Evolutionary conservation across 108 stramenopile species (phyloP), one percentile per base, ranked within the genome.

Genomic region (Hondaea fermentalgiana): DNA sequence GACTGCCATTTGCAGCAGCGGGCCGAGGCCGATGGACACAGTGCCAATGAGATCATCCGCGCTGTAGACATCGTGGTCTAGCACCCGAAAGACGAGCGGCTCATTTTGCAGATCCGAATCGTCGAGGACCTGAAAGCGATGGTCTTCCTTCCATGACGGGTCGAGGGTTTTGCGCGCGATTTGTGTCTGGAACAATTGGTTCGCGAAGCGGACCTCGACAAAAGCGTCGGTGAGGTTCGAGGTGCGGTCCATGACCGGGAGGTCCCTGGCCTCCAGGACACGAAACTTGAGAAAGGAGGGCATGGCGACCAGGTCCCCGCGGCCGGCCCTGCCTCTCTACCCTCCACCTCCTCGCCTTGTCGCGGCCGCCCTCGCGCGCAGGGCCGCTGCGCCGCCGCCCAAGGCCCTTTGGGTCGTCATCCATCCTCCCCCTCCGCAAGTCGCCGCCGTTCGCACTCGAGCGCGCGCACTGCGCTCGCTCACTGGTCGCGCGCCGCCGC

Each of bases 21-120:
- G 98, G 94, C 97, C 97, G 88, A 99, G 94, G 90, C 97, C 97
- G n/a, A 99, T 93, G 88, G 97, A 97, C 3, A 98, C 97, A 72
- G 96, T 88, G 28, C 98, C 98, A 76, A 99, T 97, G 90, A 89
- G 49, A 92, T 95, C 60, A 90, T 93, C 92, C 87, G 94, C 88
- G 51, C 90, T 92, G 60, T 87, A 91, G 2, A 90, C 92, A 83
- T 93, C 91, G 60, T 92, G 55, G 88, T 97, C 96, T 90, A 96
- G 95, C 44, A 98, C 97, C 91, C 95, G 95, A 88, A 98, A 97
- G 72, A 97, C 95, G 21, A 98, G 91, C 0, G 98, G 98, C 83
- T 97, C 97, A 92, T 99, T 97, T 91, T 99, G 97, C 59, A 99
- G 89, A n/a, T 97, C 87, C 8, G 96, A 96, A 93, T 99, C 98